Evolutionary conservation across 2,329 filamentous ascomycete genomes (phyloP), one percentile per base, ranked within the genome.

Genomic region (Penicillium hordei): DNA sequence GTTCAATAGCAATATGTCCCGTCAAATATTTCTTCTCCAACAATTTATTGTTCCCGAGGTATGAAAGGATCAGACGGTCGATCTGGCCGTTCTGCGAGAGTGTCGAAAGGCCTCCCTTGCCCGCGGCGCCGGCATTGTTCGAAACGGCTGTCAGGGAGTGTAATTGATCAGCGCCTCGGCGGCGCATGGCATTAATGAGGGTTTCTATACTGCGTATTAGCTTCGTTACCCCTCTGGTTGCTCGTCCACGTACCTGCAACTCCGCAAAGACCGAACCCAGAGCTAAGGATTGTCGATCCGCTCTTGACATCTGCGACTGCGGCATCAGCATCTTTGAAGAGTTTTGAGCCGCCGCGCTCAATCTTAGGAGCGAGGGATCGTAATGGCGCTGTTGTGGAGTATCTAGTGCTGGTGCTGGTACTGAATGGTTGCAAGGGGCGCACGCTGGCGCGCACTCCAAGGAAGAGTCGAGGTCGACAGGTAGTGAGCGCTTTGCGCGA

Each of bases 201-300:
- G 89, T 91, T 69, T 91, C 88, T 81, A 71, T 65, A 21, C 10
- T 17, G 4, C n/a, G 5, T 23, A 9, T 57, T 5, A 57, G 42
- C 19, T 17, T 17, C 5, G 23, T 52, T 19, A 13, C 10, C 25
- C 2, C n/a, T 1, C 13, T 19, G 6, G 0, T 34, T n/a, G 8
- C n/a, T 34, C 27, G 3, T 23, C n/a, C 12, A 67, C 78, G 54
- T 76, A 86, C 85, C 84, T 54, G 87, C 85, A 19, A 92, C 88
- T 63, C 90, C 90, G 65, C 89, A 93, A 13, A 93, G 82, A n/a
- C 90, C 90, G 72, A 93, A 93, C 1, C 90, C 90, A 17, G 89
- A 87, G 69, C 89, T 91, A 55, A 93, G 78, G 36, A 93, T 79
- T 0, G 85, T 89, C 12, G 85, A 86, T 54, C 89, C 85, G 66